Conservation (phyloP, 2,329 filamentous ascomycete species). For the Stachybotrys elegans region DNA sequence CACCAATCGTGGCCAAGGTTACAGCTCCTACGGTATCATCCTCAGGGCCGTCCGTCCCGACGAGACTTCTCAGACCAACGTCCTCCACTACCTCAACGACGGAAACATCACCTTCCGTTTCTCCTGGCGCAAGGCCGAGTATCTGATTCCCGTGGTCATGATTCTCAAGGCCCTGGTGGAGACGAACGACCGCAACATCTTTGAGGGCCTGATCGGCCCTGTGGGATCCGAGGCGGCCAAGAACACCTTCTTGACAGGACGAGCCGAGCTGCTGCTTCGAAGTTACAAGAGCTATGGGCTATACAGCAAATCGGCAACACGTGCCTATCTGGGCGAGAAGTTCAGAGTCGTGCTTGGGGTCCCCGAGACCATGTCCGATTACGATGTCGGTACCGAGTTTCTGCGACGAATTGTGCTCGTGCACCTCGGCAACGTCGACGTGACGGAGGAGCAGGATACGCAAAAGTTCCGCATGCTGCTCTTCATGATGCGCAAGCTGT, state of each 20-base stretch:
- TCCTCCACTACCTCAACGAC: conserved; percentile 90
- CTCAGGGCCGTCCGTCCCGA: conserved; percentile 92
- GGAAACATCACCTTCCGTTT: conserved; percentile 97
- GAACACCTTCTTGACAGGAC: conserved; percentile 92
- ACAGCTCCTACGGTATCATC: conserved; percentile 86
- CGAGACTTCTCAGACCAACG: conserved; percentile 96
- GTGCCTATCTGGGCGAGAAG: conserved; percentile 83
- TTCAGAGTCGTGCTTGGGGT: conserved; percentile 86
- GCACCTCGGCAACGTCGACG: conserved; percentile 80
- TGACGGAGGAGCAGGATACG: conserved; percentile 75
- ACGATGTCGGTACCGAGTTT: conserved; percentile 88
- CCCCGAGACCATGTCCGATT: conserved; percentile 76
- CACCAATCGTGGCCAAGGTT: conserved; percentile 76
- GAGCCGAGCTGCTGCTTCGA: conserved; percentile 83
- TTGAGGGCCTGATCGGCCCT: conserved; percentile 82
- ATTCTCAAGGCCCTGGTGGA: conserved; percentile 90
- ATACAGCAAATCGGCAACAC: conserved; percentile 75
- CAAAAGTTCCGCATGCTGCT: conserved; percentile 94
- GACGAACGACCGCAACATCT: conserved; percentile 95
- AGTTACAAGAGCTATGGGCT: conserved; percentile 90
- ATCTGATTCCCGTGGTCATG: conserved; percentile 94
- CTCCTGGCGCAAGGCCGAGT: conserved; percentile 97
- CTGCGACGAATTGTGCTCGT: conserved; percentile 84
- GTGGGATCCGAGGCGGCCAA: conserved; percentile 70
- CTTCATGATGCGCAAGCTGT: conserved; percentile 96